Evolutionary conservation across 1,284 basidiomycete genomes (phyloP).

Genomic region (Trichosporon sp.): DNA sequence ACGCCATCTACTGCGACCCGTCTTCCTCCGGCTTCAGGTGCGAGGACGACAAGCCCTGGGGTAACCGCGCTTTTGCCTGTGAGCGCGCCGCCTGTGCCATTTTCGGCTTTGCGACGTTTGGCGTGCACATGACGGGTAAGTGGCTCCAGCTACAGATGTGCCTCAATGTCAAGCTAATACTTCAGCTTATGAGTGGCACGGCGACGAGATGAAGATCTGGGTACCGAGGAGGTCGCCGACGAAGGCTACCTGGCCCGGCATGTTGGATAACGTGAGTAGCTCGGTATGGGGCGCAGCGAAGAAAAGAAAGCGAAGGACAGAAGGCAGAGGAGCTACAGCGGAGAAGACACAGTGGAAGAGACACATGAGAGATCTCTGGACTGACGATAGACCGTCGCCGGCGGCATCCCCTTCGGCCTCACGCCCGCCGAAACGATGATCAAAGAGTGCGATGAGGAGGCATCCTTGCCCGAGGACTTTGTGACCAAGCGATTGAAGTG

Average conservation of each 20-base stretch:
- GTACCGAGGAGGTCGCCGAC: slow-evolving; percentile 76
- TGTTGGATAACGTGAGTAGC: slow-evolving; percentile 18
- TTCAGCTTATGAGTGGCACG: slow-evolving; percentile 40
- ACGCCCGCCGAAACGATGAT: slow-evolving; percentile 68
- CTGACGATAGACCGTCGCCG: slow-evolving; percentile 50
- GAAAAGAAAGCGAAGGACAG: too few species aligned
- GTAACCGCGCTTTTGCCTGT: slow-evolving; percentile 75
- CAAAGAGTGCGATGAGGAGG: slow-evolving; percentile 91
- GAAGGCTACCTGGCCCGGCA: slow-evolving; percentile 68
- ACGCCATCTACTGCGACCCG: slow-evolving; percentile 70
- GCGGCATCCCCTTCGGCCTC: slow-evolving; percentile 63
- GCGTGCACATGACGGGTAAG: slow-evolving; percentile 45
- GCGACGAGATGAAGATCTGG: slow-evolving; percentile 62
- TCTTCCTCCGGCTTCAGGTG: slow-evolving; percentile 47
- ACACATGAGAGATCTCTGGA: not conserved
- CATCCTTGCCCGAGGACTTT: slow-evolving; percentile 63
- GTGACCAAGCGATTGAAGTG: slow-evolving; percentile 58
- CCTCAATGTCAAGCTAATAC: slow-evolving; percentile 2
- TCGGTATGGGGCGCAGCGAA: not conserved
- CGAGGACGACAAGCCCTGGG: slow-evolving; percentile 10
- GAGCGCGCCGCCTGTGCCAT: slow-evolving; percentile 74
- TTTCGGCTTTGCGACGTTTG: slow-evolving; percentile 83
- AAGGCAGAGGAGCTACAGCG: too few species aligned
- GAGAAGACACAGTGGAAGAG: too few species aligned
- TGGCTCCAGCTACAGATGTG: too few species aligned